Conservation (phyloP, 345 rosid species). For the Aquilaria malaccensis region DNA sequence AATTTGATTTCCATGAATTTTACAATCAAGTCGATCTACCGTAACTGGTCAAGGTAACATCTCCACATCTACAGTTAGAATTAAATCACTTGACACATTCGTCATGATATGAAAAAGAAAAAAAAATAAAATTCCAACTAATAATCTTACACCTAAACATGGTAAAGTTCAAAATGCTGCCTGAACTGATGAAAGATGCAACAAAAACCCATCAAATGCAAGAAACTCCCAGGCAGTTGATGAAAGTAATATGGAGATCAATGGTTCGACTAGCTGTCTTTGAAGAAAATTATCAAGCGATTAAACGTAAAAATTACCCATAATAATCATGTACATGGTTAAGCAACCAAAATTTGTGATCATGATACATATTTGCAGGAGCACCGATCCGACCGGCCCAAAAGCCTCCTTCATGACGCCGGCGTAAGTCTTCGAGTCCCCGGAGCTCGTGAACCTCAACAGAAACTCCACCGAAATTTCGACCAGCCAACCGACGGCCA, state of each 20-base stretch:
- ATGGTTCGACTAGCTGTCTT: background rate
- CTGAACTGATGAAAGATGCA: too few relatives aligned
- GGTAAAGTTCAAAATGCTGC: too few relatives aligned
- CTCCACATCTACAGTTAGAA: too few relatives aligned
- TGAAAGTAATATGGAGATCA: background rate
- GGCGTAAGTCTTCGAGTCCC: conserved; percentile 53
- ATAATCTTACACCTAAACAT: too few relatives aligned
- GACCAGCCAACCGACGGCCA: conserved; percentile 55
- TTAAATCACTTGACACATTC: too few relatives aligned
- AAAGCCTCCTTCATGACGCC: conserved; percentile 84
- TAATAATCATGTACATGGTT: conserved; percentile 65
- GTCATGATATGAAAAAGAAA: too few relatives aligned
- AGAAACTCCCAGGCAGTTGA: background rate
- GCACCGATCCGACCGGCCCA: conserved; percentile 50
- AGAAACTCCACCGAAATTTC: conserved; percentile 66
- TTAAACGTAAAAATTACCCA: conserved; percentile 32
- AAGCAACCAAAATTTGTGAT: conserved; percentile 73
- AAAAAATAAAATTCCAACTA: too few relatives aligned
- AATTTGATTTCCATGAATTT: too few relatives aligned
- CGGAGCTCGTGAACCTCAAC: conserved; percentile 58
- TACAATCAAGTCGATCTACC: too few relatives aligned
- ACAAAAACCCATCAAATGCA: too few relatives aligned
- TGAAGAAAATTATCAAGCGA: background rate
- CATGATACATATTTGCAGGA: conserved; percentile 56
- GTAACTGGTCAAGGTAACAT: too few relatives aligned